Base-by-base conservation (phyloP, 1,284 basidiomycete genomes). In the Termitomyces sp. region DNA sequence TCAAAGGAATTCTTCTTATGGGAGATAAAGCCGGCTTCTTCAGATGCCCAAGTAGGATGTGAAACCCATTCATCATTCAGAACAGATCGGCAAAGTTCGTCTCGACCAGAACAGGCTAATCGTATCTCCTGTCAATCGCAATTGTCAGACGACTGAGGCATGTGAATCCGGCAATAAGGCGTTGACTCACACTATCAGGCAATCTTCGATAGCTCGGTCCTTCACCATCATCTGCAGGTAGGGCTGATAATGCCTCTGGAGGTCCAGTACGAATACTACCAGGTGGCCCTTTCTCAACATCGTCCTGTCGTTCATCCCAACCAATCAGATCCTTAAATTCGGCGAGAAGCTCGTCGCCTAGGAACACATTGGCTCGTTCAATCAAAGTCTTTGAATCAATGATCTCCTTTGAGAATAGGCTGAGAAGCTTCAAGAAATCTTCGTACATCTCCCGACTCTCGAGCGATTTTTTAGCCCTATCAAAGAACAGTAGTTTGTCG, bases 1-100 rank as follows among this genome's bases (percentile, higher is more conserved):
- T 99, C 97, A 68, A 92, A 98, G 3, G 86, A 81, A 68, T 97
- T 99, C 77, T 98, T 98, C 78, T 96, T 96, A 72, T 97, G 93
- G 5, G 95, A 83, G 54, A 93, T 83, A 72, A 98, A 98, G 1
- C 91, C 92, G 1, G 91, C 83, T 61, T 97, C 93, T 64, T 98
- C 97, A 56, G 96, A 97, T 16, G 92, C 93, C 93, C 93, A 97
- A 0, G 93, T 96, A 1, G 96, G 96, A 69, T 99, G 94, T 18
- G 94, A 97, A 24, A 98, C 92, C 92, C 93, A 97, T 60, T 87
- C 82, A 64, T 97, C 93, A 66, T 97, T 99, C 52, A 99, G 82
- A 16, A 99, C 94, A 45, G 93, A 95, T 72, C 94, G 92, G 69
- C 93, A 97, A 60, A 98, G 88, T 58, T 93, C 86, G 65, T 98